These are phyloP conservation scores for Cystobasidiaceae sp. DNA, from an alignment of 1,284 basidiomycete species.

Conservation along the genomic window DNA sequence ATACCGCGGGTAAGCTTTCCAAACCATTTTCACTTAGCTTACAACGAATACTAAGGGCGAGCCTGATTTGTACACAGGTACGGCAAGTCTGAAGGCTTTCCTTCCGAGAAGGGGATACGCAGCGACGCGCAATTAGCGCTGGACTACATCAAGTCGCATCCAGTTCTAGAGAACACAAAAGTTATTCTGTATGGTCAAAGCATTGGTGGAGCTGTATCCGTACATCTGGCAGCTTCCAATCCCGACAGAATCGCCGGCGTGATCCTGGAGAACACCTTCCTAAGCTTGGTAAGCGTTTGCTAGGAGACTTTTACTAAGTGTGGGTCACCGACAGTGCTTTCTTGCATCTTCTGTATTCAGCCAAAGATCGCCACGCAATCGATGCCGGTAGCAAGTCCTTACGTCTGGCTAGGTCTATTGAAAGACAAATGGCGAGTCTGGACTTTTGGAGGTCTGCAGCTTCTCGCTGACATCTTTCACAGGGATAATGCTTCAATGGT, in stretches of 20 bases:
- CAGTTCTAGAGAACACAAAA: constrained; percentile 61
- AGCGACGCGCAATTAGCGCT: constrained; percentile 53
- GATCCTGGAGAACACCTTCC: constrained; percentile 34
- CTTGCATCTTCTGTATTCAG: neutral
- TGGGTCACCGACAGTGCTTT: neutral
- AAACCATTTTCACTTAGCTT: too few relatives aligned
- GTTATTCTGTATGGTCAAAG: constrained; percentile 86
- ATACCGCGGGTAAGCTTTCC: constrained; percentile 64
- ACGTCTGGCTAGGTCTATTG: constrained; percentile 53
- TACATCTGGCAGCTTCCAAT: constrained; percentile 78
- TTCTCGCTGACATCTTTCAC: too few relatives aligned
- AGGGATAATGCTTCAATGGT: constrained; percentile 65
- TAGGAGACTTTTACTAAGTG: neutral
- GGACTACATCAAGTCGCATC: constrained; percentile 68
- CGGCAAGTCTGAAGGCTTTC: constrained; percentile 50
- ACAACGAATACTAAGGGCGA: neutral
- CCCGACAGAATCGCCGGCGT: constrained; percentile 51
- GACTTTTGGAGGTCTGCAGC: too few relatives aligned
- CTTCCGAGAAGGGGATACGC: constrained; percentile 67
- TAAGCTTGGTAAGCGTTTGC: constrained; percentile 22
- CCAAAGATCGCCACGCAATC: constrained; percentile 2
- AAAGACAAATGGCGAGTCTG: constrained; percentile 71
- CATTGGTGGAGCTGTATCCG: constrained; percentile 90
- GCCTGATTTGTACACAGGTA: constrained; percentile 36
- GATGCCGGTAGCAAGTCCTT: constrained; percentile 15